Evolutionary conservation across 176 grass and related monocot species (phyloP), one percentile per base, ranked within the genome.

Genomic region (Avena atlantica): DNA sequence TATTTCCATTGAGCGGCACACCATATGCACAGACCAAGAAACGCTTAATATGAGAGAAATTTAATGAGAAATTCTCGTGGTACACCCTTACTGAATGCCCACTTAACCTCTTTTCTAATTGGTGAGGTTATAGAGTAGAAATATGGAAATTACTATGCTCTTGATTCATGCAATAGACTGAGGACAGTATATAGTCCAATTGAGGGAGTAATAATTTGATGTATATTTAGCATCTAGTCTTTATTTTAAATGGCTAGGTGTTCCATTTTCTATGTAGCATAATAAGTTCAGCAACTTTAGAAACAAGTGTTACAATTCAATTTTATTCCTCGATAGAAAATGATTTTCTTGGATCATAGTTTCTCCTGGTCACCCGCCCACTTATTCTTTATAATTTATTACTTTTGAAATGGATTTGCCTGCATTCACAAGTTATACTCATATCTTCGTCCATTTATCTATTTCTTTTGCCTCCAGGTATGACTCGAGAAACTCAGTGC

Each of bases 401-500:
- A 19, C 20, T 83, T 14, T 83, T 60, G 4, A 25, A 83, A 78
- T 48, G 34, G 8, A n/a, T 23, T 78, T 63, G 70, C 13, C 37
- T 76, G 58, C 56, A 80, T 71, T 61, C 68, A 48, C 73, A 51
- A 23, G 69, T 64, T 84, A 66, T 12, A 80, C 61, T 74, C 34
- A 58, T 52, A 7, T 53, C 55, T 55, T 77, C 86, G 5, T 67
- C 25, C 1, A 34, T 56, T 29, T 51, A 64, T 87, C 63, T 56
- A 40, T 25, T 70, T 77, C 70, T 68, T 82, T 34, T 61, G 60
- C 42, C 75, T 87, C 74, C 90, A 97, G 95, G 87, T 95, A 95
- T 80, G 91, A 95, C 76, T 85, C 92, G 56, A 97, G 92, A 82
- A 95, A 91, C 50, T 91, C 95, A 50, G 78, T 86, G 51, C 64